A percentile compares a stretch with the other conserved stretches of the same genome.
Conservation (phyloP, 805 yeast species). For the Candida nemodendra region DNA sequence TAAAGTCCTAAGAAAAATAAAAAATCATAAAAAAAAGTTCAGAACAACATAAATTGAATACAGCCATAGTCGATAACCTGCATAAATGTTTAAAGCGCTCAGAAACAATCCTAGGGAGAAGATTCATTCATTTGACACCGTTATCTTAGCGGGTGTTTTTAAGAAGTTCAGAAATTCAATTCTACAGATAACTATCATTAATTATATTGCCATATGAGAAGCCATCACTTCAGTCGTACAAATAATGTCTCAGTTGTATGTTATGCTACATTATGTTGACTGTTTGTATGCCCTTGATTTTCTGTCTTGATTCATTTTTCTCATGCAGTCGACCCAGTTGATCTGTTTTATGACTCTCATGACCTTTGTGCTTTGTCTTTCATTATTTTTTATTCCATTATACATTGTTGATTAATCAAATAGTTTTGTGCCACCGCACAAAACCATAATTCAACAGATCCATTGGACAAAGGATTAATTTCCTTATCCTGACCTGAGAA, state of each 20-base stretch:
- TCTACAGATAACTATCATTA: too few relatives aligned
- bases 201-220: too few relatives aligned
- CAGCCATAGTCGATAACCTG: conserved; percentile 7
- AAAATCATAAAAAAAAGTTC: conserved; percentile 10
- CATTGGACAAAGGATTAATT: too few relatives aligned
- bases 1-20: conserved; percentile 4
- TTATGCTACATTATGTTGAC: conserved; percentile 11
- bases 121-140: too few relatives aligned
- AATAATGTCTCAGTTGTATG: too few relatives aligned
- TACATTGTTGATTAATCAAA: conserved; percentile 12
- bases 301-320: conserved; percentile 11
- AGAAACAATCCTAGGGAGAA: too few relatives aligned
- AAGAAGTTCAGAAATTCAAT: too few relatives aligned
- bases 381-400: conserved; percentile 16
- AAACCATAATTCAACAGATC: too few relatives aligned
- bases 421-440: too few relatives aligned
- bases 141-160: too few relatives aligned
- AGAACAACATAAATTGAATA: conserved; percentile 4
- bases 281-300: conserved; percentile 10
- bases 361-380: conserved; percentile 15
- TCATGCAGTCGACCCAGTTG: conserved; percentile 6
- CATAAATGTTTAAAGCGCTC: too few relatives aligned
- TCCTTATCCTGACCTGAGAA: neutral
- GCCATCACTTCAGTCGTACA: too few relatives aligned
- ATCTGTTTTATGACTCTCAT: conserved; percentile 13